Percentiles rank a stretch among this genome's conserved stretches.
Conservation (phyloP, 805 yeast species). For the Isabelozyma heimii region DNA sequence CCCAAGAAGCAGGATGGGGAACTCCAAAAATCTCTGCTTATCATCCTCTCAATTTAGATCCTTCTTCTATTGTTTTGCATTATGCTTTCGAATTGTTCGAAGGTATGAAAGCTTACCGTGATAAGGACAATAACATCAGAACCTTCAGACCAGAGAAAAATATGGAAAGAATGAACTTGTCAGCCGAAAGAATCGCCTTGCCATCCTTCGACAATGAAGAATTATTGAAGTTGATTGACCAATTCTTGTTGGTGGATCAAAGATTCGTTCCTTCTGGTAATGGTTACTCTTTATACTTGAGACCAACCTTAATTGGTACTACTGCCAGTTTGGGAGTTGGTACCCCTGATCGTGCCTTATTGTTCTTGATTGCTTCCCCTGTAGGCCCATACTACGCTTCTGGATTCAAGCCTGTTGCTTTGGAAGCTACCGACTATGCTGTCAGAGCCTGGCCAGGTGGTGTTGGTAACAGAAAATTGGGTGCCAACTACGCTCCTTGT, state of each 20-base stretch:
- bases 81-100: constrained; percentile 94
- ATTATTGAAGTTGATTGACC: constrained; percentile 70
- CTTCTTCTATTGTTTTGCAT: constrained; percentile 88
- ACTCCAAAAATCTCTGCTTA: constrained; percentile 87
- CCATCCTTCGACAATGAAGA: constrained; percentile 84
- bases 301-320: constrained; percentile 96
- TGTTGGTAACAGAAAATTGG: constrained; percentile 92
- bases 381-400: constrained; percentile 92
- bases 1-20: constrained; percentile 74
- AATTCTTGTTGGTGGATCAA: constrained; percentile 71
- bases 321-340: constrained; percentile 85
- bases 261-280: constrained; percentile 77
- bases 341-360: constrained; percentile 74
- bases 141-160: constrained; percentile 90
- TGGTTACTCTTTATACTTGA: constrained; percentile 88
- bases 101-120: constrained; percentile 90
- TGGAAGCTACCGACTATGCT: constrained; percentile 94
- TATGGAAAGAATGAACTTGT: constrained; percentile 85
- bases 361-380: constrained; percentile 88
- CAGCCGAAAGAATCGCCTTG: constrained; percentile 85
- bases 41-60: constrained; percentile 73
- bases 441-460: constrained; percentile 99
- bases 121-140: constrained; percentile 60
- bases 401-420: constrained; percentile 91
- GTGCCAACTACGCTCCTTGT: constrained; percentile 98